These are phyloP conservation scores for Alternaria triticimaculans DNA, from an alignment of 2,329 filamentous ascomycete genomes.

Conservation along the genomic window DNA sequence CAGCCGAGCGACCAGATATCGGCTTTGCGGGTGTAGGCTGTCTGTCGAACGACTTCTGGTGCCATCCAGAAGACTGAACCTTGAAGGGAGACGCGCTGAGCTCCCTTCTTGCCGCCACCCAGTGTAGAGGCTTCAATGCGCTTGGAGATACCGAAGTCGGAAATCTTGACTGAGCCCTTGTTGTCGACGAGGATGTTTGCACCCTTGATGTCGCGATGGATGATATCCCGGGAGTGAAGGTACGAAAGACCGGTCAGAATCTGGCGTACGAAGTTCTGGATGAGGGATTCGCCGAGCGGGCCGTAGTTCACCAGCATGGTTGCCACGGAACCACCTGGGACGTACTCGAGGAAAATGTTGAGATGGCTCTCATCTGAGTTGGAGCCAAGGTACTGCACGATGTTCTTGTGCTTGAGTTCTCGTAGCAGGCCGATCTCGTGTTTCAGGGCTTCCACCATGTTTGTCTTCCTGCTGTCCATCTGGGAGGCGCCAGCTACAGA, in stretches of 20 bases:
- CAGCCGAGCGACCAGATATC: constrained; percentile 99
- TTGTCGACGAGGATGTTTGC: constrained; percentile 99
- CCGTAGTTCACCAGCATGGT: constrained; percentile 99
- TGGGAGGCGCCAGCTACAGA: constrained; percentile 75
- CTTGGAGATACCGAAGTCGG: constrained; percentile 98
- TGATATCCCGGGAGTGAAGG: constrained; percentile 92
- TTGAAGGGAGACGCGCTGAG: constrained; percentile 75
- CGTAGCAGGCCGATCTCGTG: constrained; percentile 93
- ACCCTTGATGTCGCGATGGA: constrained; percentile 98
- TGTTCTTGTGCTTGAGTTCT: constrained; percentile 93
- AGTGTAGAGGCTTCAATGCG: constrained; percentile 92
- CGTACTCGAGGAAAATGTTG: constrained; percentile 99
- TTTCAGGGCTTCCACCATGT: constrained; percentile 97
- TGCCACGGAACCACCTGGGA: constrained; percentile 94
- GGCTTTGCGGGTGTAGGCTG: constrained; percentile 95
- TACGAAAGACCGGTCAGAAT: constrained; percentile 93
- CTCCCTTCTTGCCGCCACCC: constrained; percentile 40
- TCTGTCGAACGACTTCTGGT: constrained; percentile 97
- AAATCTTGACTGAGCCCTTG: constrained; percentile 98
- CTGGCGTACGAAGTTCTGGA: constrained; percentile 95
- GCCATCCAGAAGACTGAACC: constrained; percentile 99
- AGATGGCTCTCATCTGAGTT: constrained; percentile 89
- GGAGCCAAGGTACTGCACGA: constrained; percentile 96
- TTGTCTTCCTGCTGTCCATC: constrained; percentile 87
- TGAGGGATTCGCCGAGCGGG: constrained; percentile 88